These are phyloP conservation scores for Lachancea waltii DNA, from an alignment of 805 yeast species.

Conservation along the genomic window DNA sequence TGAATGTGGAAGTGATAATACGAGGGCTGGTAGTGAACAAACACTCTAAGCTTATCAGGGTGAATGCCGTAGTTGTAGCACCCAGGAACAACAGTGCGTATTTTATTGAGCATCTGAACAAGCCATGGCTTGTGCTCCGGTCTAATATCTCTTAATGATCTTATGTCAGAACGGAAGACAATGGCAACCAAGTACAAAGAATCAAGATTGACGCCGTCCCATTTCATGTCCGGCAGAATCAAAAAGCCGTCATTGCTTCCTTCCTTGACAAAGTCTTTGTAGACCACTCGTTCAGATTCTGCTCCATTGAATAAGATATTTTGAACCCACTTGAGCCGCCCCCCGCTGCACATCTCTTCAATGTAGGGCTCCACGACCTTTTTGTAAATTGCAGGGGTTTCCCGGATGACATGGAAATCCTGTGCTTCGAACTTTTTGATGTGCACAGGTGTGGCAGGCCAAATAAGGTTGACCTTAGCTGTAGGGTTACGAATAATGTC, in stretches of 20 bases:
- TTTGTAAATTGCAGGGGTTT: slow-evolving; percentile 73
- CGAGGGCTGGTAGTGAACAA: slow-evolving; percentile 91
- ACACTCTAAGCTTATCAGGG: slow-evolving; percentile 59
- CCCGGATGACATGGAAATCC: slow-evolving; percentile 54
- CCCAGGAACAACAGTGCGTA: slow-evolving; percentile 42
- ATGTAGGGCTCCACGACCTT: slow-evolving; percentile 67
- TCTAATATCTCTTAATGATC: slow-evolving; percentile 70
- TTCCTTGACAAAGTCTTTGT: slow-evolving; percentile 46
- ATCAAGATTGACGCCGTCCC: slow-evolving; percentile 74
- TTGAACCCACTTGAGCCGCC: slow-evolving; percentile 80
- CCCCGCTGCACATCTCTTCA: slow-evolving; percentile 59
- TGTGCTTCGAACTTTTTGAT: slow-evolving; percentile 67
- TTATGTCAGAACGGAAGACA: slow-evolving; percentile 59
- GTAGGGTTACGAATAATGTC: slow-evolving; percentile 45
- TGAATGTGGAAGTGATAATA: slow-evolving; percentile 95
- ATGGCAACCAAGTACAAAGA: slow-evolving; percentile 74
- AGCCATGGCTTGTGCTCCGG: slow-evolving; percentile 54
- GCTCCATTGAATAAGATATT: slow-evolving; percentile 77
- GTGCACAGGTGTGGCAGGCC: slow-evolving; percentile 86
- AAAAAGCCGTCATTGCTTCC: slow-evolving; percentile 54
- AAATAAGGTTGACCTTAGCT: slow-evolving; percentile 69
- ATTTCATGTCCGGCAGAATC: slow-evolving; percentile 89
- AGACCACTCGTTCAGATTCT: slow-evolving; percentile 76
- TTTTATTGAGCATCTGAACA: slow-evolving; percentile 38
- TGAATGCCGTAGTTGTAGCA: slow-evolving; percentile 40